A percentile compares a stretch with the other conserved stretches of the same genome.
Evolutionary conservation across 495 filamentous ascomycete genomes (phyloP).

Genomic region (Talaromyces proteolyticus): DNA sequence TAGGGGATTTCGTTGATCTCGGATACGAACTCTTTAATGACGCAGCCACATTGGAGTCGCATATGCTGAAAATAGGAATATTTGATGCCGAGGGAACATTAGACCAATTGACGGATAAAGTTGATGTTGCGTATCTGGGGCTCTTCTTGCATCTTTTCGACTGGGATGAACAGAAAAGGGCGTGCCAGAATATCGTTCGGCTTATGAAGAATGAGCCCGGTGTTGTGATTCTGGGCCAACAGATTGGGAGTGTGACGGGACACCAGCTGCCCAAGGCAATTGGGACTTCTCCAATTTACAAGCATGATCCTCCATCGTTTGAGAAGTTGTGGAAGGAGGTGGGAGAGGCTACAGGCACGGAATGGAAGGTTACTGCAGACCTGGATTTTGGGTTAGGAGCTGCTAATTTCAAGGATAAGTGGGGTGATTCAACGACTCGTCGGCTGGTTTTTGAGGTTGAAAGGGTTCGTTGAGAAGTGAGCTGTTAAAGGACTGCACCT

Average conservation of each 20-base stretch:
- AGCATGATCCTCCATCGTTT: conserved; percentile 84
- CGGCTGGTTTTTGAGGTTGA: too few species aligned
- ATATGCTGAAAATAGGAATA: conserved; percentile 47
- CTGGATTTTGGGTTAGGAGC: too few species aligned
- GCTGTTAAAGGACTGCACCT: too few species aligned
- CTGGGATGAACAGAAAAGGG: conserved; percentile 39
- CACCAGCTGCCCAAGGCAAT: not conserved
- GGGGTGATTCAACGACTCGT: too few species aligned
- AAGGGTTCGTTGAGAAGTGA: too few species aligned
- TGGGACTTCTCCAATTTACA: conserved; percentile 46
- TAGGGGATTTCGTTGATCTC: conserved; percentile 30
- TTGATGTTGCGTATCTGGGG: conserved; percentile 50
- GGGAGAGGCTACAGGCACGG: not conserved
- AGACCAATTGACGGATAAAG: conserved; percentile 27
- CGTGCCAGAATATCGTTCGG: not conserved
- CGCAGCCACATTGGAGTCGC: conserved; percentile 26
- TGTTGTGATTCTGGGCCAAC: not conserved
- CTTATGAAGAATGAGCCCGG: not conserved
- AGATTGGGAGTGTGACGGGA: not conserved
- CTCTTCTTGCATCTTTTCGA: conserved; percentile 57
- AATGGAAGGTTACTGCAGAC: not conserved
- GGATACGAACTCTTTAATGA: conserved; percentile 47
- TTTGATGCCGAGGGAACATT: conserved; percentile 33
- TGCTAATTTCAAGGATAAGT: too few species aligned
- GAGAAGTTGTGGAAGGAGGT: conserved; percentile 30